Evolutionary conservation across 2,329 filamentous ascomycete species (phyloP), one percentile per base, ranked within the genome.

Genomic region (Neopestalotiopsis clavispora): DNA sequence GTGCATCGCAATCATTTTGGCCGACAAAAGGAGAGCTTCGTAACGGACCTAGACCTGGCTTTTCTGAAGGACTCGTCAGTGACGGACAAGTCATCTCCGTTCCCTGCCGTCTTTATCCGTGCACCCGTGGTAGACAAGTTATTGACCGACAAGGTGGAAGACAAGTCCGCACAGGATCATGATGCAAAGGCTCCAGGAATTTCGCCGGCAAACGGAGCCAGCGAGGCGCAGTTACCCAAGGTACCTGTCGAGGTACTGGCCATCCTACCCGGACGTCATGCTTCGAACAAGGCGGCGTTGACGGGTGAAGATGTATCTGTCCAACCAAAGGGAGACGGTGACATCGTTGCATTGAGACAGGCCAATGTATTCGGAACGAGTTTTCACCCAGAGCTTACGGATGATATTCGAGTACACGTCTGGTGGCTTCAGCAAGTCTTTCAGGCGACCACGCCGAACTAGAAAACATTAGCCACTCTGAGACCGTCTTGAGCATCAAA

Each of bases 1-100:
- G 95, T 98, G 40, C 94, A 97, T 77, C 88, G 96, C 61, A 99
- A 98, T 77, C 94, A 98, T 80, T 99, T 98, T 77, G 96, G 96
- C 3, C 89, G 95, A 67, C 96, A 99, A 81, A 91, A 92, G 14
- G 94, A 98, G 81, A 97, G 93, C 77, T 98, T 98, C 80, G 90
- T 96, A 75, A 90, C 92, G 0, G 87, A 90, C 61, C 80, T 98
- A 40, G 81, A 91, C 14, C 83, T 98, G 30, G 89, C 91, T 0
- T 97, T 97, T 75, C 82, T 97, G 65, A 56, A 14, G 77, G 74
- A 14, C 74, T 75, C 4, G 77, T 74, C 38, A 74, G 77, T 20
- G 75, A 68, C 3, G 13, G 67, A 60, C 38, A 68, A 67, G 59
- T 73, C 69, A 49, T 71, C 74, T n/a, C 86, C 88, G 0, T 98